phyloP scores from a whole-genome alignment of 257 asterid genomes.

The Thymus mandschuricus region DNA sequence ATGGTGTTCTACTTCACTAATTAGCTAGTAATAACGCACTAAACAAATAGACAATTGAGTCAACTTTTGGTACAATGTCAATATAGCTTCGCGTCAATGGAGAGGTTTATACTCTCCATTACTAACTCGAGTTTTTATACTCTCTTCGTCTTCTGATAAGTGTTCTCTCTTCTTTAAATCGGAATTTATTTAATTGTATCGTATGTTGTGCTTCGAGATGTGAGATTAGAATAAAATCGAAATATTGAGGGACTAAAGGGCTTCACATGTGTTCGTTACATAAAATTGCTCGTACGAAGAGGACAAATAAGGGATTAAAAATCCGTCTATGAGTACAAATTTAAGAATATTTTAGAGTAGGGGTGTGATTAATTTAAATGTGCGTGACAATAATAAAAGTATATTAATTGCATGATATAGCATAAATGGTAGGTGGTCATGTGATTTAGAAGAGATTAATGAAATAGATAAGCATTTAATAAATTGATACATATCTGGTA shows the following conservation, averaged over 20 bases:
- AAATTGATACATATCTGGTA: too few relatives aligned
- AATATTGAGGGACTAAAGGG: neutral
- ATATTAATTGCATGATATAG: neutral
- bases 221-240: too few relatives aligned
- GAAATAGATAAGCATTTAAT: neutral
- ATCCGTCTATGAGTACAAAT: neutral
- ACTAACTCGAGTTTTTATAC: too few relatives aligned
- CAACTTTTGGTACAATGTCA: neutral
- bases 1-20: neutral
- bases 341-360: slow-evolving; percentile 8
- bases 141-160: too few relatives aligned
- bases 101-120: too few relatives aligned
- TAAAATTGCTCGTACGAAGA: neutral
- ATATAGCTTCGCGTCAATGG: neutral
- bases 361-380: neutral
- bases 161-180: too few relatives aligned
- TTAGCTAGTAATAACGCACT: too few relatives aligned
- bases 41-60: neutral
- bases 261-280: neutral
- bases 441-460: neutral
- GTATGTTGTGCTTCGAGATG: too few relatives aligned
- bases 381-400: neutral
- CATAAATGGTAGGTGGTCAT: neutral
- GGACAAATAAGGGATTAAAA: neutral
- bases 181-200: too few relatives aligned